Conservation (phyloP, 176 grass and related monocot species). For the Hyparrhenia diplandra region DNA sequence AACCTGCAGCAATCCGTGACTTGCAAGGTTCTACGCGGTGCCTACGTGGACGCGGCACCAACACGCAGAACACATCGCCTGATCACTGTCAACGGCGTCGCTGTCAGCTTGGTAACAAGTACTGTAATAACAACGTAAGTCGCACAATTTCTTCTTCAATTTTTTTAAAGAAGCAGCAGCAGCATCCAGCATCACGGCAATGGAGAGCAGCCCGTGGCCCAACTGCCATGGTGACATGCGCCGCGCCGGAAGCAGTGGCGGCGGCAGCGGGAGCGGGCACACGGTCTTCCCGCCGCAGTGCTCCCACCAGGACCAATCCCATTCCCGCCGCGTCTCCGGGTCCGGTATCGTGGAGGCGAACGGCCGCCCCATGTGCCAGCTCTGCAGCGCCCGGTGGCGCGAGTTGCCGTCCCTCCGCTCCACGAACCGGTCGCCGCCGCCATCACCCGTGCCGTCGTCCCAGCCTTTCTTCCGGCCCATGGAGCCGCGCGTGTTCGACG, state of each 20-base stretch:
- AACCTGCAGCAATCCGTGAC: background rate
- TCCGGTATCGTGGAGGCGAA: conserved; percentile 26
- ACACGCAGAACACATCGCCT: background rate
- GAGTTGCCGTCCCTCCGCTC: conserved; percentile 47
- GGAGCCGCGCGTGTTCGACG: conserved; percentile 49
- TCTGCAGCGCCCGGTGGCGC: conserved; percentile 56
- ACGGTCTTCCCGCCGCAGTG: conserved; percentile 60
- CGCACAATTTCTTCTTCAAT: background rate
- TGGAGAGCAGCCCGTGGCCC: conserved; percentile 40
- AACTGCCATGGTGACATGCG: conserved; percentile 58
- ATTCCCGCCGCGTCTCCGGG: conserved; percentile 51
- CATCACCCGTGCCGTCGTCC: background rate
- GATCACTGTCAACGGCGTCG: background rate
- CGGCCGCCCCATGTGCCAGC: conserved; percentile 43
- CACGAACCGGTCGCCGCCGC: conserved; percentile 18
- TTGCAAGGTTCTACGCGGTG: background rate
- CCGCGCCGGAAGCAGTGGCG: background rate
- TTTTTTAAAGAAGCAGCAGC: background rate
- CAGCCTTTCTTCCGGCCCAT: conserved; percentile 38
- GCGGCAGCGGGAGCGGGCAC: conserved; percentile 18
- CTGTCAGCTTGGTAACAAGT: conserved; percentile 12
- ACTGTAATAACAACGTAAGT: background rate
- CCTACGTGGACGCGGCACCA: background rate
- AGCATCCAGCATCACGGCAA: background rate
- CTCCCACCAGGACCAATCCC: conserved; percentile 64